Conservation (phyloP, 2,329 filamentous ascomycete species). For the Trichoderma hamatum region DNA sequence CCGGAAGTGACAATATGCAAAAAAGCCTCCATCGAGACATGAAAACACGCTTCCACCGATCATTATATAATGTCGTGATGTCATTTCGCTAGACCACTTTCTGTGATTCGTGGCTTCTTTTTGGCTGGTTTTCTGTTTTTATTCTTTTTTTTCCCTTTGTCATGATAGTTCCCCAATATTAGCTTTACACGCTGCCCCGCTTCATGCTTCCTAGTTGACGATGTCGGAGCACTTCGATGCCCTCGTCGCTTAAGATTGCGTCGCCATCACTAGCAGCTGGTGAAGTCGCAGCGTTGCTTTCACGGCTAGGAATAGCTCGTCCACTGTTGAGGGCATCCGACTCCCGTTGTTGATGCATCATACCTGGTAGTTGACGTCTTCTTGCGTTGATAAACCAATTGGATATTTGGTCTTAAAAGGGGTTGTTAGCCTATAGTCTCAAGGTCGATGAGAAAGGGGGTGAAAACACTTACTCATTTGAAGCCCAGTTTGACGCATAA, state of each 20-base stretch:
- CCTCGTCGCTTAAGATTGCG: slow-evolving; percentile 49
- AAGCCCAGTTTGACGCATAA: slow-evolving; percentile 75
- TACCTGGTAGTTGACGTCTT: slow-evolving; percentile 63
- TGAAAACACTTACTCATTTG: slow-evolving; percentile 66
- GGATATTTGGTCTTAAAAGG: slow-evolving; percentile 64
- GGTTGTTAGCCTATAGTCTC: slow-evolving; percentile 26
- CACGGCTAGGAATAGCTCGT: slow-evolving; percentile 30
- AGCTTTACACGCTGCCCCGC: slow-evolving; percentile 50
- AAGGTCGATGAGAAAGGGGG: background rate
- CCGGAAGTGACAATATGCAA: background rate
- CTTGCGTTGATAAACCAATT: slow-evolving; percentile 84
- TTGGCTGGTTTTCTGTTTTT: background rate
- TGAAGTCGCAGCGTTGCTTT: background rate
- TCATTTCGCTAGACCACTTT: slow-evolving; percentile 9
- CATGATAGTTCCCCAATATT: background rate
- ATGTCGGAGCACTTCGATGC: slow-evolving; percentile 40
- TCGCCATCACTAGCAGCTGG: slow-evolving; percentile 40
- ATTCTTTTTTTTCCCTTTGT: background rate
- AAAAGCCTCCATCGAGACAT: background rate
- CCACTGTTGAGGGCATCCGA: slow-evolving; percentile 49
- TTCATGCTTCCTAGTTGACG: slow-evolving; percentile 44
- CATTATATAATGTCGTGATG: slow-evolving; percentile 17
- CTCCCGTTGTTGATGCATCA: slow-evolving; percentile 58
- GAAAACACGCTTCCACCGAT: background rate
- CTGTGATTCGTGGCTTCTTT: background rate